Percentiles rank a stretch among this genome's conserved stretches.
Conservation (phyloP, 257 asterid species). For the Anisodus acutangulus region DNA sequence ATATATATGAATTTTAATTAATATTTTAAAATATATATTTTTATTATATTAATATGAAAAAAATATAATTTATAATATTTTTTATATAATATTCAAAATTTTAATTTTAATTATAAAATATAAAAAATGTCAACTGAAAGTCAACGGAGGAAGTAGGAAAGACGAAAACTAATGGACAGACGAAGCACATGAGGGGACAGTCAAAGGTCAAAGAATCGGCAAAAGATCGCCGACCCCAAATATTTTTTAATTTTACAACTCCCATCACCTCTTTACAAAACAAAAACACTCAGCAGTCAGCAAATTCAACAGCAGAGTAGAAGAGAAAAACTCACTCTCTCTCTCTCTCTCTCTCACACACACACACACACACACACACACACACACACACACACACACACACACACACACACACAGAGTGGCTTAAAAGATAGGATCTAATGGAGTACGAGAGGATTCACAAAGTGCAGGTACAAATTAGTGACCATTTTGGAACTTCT, state of each 20-base stretch:
- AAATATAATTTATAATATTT: no score
- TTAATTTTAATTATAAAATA: neutral
- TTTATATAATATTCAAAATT: no score
- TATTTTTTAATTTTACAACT: neutral
- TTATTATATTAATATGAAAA: no score
- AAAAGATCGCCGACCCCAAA: constrained; percentile 47
- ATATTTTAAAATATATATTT: no score
- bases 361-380: neutral
- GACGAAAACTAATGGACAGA: neutral
- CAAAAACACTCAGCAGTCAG: neutral
- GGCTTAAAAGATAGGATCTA: constrained; percentile 40
- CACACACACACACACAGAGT: constrained; percentile 27
- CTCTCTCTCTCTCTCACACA: constrained; percentile 39
- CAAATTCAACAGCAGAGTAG: neutral
- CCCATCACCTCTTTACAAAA: constrained; percentile 24
- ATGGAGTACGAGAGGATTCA: constrained; percentile 99
- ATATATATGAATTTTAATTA: no score
- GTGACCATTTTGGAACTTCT: constrained; percentile 29
- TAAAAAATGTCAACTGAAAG: no score
- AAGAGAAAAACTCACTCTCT: constrained; percentile 35
- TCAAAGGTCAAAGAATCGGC: constrained; percentile 56
- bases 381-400: constrained; percentile 20
- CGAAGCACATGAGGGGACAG: neutral
- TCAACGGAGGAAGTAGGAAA: neutral
- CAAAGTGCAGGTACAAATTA: constrained; percentile 73